Evolutionary conservation across 2,329 filamentous ascomycete genomes (phyloP), one percentile per base, ranked within the genome.

Genomic region (Neopestalotiopsis sp.): DNA sequence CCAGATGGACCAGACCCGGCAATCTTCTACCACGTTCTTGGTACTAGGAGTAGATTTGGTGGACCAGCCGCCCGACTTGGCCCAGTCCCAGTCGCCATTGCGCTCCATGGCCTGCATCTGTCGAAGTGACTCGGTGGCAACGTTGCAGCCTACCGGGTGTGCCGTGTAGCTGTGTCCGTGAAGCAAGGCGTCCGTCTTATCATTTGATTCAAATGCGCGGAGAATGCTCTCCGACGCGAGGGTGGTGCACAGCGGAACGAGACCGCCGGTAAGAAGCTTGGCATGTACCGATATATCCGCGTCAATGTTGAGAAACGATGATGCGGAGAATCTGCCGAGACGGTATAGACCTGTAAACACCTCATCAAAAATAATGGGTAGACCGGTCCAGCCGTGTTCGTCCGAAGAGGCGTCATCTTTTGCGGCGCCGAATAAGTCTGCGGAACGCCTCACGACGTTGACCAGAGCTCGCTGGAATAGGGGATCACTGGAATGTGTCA

Each of bases 121-220:
- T 9, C 80, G 77, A 9, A 97, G 77, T 1, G 89, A 90, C 65
- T 89, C 88, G n/a, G 91, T 84, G 0, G 92, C 94, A 0, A 97
- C 92, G 59, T 91, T 88, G 74, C 93, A 97, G 0, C 94, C 94
- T 1, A 96, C 87, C 0, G 94, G 87, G 78, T 97, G 93, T 0
- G 94, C 94, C 0, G 94, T 97, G 80, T 97, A 97, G 78, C 92
- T 95, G 77, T 97, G 94, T 0, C 94, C 94, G 73, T 97, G 94
- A 3, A 97, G 82, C 4, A 97, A 80, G 0, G 94, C 94, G 72
- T 95, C 92, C 0, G 88, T 89, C 81, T 96, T 97, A 63, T 94
- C 90, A 1, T 88, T 83, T 66, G 91, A 90, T 13, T 88, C 82
- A 75, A 97, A 97, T 0, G 89, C 88, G 1, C 88, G 76, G 78